Evolutionary conservation across 2,329 filamentous ascomycete genomes (phyloP).

Genomic region (Stachybotrys chlorohalonatus): DNA sequence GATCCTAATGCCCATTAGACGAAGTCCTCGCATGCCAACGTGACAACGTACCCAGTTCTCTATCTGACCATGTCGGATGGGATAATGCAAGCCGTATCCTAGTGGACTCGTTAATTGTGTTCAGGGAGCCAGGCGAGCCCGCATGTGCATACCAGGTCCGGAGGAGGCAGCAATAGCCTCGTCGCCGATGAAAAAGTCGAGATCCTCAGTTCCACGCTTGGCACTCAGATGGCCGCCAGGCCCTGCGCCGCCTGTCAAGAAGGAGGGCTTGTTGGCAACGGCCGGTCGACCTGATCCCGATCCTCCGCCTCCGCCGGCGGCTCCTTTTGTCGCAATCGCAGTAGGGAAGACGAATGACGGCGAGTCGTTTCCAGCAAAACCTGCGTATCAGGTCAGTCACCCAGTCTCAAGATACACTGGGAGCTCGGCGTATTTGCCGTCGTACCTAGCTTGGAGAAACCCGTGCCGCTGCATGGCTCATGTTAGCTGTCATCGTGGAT

Average conservation of each 20-base stretch:
- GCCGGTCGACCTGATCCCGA: slow-evolving; percentile 82
- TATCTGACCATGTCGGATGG: slow-evolving; percentile 94
- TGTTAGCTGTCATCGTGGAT: slow-evolving; percentile 20
- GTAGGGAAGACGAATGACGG: slow-evolving; percentile 99
- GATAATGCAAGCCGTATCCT: slow-evolving; percentile 96
- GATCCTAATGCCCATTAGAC: slow-evolving; percentile 55
- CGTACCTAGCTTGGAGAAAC: slow-evolving; percentile 97
- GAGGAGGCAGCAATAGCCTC: slow-evolving; percentile 78
- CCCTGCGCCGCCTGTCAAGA: slow-evolving; percentile 83
- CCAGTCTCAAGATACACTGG: slow-evolving; percentile 1
- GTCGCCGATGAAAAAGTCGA: slow-evolving; percentile 98
- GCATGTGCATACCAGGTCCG: slow-evolving; percentile 58
- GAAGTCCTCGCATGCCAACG: neutral
- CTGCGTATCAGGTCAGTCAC: slow-evolving; percentile 36
- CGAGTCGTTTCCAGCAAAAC: slow-evolving; percentile 98
- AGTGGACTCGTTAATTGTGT: slow-evolving; percentile 10
- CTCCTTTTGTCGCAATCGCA: slow-evolving; percentile 90
- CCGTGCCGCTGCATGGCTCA: slow-evolving; percentile 70
- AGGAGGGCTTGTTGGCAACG: slow-evolving; percentile 91
- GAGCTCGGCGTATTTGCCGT: slow-evolving; percentile 4
- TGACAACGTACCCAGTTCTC: slow-evolving; percentile 81
- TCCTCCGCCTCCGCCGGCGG: slow-evolving; percentile 59
- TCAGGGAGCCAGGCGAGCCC: neutral
- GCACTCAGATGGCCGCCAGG: slow-evolving; percentile 71
- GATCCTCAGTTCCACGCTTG: slow-evolving; percentile 93